phyloP scores from a whole-genome alignment of 2,329 filamentous ascomycete species.

The Fusarium sp. region DNA sequence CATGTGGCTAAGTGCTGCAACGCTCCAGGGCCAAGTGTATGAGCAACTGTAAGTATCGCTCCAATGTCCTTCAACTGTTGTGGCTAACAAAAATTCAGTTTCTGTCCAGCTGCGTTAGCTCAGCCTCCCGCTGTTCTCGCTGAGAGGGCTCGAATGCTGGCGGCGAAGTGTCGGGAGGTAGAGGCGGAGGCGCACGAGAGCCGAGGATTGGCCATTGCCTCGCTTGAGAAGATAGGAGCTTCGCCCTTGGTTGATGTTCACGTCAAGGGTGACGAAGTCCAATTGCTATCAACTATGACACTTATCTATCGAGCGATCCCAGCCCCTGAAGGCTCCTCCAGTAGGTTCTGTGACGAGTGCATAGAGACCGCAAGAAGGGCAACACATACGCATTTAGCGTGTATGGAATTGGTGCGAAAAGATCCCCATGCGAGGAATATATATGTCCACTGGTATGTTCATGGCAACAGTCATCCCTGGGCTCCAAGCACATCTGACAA shows the following conservation, averaged over 20 bases:
- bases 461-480: not conserved
- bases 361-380: constrained; percentile 63
- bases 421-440: constrained; percentile 58
- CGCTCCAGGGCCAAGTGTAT: constrained; percentile 70
- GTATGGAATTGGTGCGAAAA: constrained; percentile 57
- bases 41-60: constrained; percentile 55
- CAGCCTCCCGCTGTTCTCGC: constrained; percentile 56
- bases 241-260: constrained; percentile 59
- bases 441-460: constrained; percentile 64
- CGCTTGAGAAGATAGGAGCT: constrained; percentile 54
- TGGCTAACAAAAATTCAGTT: constrained; percentile 51
- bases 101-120: constrained; percentile 61
- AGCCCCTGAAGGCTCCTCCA: constrained; percentile 55
- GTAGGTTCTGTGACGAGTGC: constrained; percentile 62
- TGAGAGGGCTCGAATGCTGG: constrained; percentile 55
- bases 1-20: constrained; percentile 67
- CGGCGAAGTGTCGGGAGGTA: constrained; percentile 53
- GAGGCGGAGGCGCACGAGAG: constrained; percentile 53
- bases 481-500: constrained; percentile 17
- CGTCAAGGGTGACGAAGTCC: constrained; percentile 61
- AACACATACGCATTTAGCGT: constrained; percentile 59
- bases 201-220: constrained; percentile 52
- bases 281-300: constrained; percentile 61
- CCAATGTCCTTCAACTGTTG: too few relatives aligned
- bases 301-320: constrained; percentile 66